phyloP scores from a whole-genome alignment of 1,284 basidiomycete genomes.

The Neonothopanus nambi region DNA sequence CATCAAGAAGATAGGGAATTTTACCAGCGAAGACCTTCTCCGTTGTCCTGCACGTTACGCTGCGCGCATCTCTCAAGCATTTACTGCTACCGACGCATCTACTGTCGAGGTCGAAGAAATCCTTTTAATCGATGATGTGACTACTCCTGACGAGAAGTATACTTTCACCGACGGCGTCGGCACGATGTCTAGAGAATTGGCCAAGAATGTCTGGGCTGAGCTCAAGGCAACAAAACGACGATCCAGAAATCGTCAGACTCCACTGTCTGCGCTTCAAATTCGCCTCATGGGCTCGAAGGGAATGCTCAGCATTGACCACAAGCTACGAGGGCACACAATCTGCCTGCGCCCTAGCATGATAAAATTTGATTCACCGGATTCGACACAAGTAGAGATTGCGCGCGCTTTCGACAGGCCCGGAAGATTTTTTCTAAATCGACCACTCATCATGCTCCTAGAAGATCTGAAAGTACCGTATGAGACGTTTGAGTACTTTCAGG shows the following conservation, averaged over 20 bases:
- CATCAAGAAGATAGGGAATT: slow-evolving; percentile 53
- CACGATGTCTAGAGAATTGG: slow-evolving; percentile 60
- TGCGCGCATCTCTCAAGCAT: slow-evolving; percentile 51
- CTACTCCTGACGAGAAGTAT: slow-evolving; percentile 35
- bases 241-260: slow-evolving; percentile 33
- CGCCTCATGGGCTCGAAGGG: slow-evolving; percentile 67
- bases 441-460: slow-evolving; percentile 51
- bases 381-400: slow-evolving; percentile 61
- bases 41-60: slow-evolving; percentile 69
- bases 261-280: slow-evolving; percentile 57
- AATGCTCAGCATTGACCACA: slow-evolving; percentile 59
- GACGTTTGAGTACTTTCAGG: slow-evolving; percentile 52
- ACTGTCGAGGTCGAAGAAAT: slow-evolving; percentile 56
- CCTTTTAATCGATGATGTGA: slow-evolving; percentile 44
- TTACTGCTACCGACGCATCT: slow-evolving; percentile 70
- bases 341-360: slow-evolving; percentile 59
- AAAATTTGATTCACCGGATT: slow-evolving; percentile 55
- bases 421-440: slow-evolving; percentile 43
- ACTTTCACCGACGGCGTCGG: slow-evolving; percentile 72
- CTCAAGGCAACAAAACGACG: slow-evolving; percentile 41
- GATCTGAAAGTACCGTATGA: slow-evolving; percentile 37
- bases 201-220: slow-evolving; percentile 48
- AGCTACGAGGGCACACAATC: slow-evolving; percentile 44
- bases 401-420: slow-evolving; percentile 12
- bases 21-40: slow-evolving; percentile 43